These are phyloP conservation scores for Suillus brevipes DNA, from an alignment of 768 basidiomycete genomes.

Conservation along the genomic window DNA sequence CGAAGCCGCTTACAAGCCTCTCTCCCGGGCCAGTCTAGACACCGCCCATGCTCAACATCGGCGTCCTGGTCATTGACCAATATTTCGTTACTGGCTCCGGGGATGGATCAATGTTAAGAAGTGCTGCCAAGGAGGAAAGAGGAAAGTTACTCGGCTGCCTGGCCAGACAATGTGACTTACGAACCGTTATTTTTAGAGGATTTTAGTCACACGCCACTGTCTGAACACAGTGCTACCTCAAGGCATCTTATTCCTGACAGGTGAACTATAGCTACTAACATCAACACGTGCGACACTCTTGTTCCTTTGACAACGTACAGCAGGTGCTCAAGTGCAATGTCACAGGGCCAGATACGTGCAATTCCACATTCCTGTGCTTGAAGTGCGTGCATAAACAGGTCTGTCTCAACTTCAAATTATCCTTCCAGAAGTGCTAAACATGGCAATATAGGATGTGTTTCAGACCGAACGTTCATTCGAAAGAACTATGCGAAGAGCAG, in stretches of 20 bases:
- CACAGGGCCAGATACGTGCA: not conserved
- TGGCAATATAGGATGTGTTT: not conserved
- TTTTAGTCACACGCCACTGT: not conserved
- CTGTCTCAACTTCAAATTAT: not conserved
- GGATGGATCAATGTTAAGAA: slow-evolving; percentile 47
- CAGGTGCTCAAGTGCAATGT: not conserved
- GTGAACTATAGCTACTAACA: not conserved
- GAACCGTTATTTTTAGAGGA: not conserved
- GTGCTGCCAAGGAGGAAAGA: slow-evolving; percentile 14
- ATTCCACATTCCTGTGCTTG: not conserved
- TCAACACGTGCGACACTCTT: not conserved
- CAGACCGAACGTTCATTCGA: not conserved
- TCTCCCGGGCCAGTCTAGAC: not conserved
- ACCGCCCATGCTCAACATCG: slow-evolving; percentile 12
- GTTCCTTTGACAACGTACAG: slow-evolving; percentile 2
- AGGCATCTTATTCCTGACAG: not conserved
- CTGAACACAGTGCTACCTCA: not conserved
- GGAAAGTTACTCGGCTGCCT: slow-evolving; percentile 29
- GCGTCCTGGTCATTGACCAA: slow-evolving; percentile 6
- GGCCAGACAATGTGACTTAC: slow-evolving; percentile 11
- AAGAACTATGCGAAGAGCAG: not conserved
- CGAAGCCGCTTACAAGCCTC: not conserved
- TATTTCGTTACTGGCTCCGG: slow-evolving; percentile 51
- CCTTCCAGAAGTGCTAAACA: not conserved
- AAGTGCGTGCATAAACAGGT: not conserved